These are phyloP conservation scores for Fusarium acutatum DNA, from an alignment of 2,329 filamentous ascomycete genomes.

Conservation along the genomic window DNA sequence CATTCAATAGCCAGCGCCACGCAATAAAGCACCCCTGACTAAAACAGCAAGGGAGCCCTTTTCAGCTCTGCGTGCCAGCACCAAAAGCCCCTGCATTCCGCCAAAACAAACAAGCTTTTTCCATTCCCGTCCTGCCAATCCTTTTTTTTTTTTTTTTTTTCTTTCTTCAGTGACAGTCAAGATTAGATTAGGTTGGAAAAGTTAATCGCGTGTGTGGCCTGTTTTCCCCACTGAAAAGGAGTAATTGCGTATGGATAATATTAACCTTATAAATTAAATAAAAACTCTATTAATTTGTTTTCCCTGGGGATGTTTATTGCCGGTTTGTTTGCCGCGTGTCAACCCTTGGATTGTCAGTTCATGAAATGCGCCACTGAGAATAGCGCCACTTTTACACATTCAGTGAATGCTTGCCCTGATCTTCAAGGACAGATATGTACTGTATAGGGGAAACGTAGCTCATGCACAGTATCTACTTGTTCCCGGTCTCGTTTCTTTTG, in stretches of 20 bases:
- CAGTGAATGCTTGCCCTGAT: background rate
- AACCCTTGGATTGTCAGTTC: background rate
- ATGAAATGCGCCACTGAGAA: background rate
- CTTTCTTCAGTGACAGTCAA: background rate
- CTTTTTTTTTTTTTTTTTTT: too few relatives aligned
- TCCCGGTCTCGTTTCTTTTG: background rate
- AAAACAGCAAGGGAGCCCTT: background rate
- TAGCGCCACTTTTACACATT: background rate
- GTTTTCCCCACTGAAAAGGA: background rate
- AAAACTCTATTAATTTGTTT: background rate
- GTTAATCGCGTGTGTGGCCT: background rate
- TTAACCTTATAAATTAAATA: background rate
- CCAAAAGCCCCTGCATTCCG: background rate
- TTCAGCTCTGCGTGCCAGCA: background rate
- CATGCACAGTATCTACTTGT: background rate
- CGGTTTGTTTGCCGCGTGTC: background rate
- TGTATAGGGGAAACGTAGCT: background rate
- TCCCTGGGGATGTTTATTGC: background rate
- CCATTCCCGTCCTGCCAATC: background rate
- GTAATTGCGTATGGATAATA: background rate
- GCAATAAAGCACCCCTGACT: background rate
- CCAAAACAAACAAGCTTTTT: conserved; percentile 2
- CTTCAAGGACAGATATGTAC: background rate
- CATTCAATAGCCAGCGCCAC: background rate
- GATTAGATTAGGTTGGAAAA: background rate